Evolutionary conservation across 2,329 filamentous ascomycete genomes (phyloP).

Genomic region (Colletotrichum coccodes): DNA sequence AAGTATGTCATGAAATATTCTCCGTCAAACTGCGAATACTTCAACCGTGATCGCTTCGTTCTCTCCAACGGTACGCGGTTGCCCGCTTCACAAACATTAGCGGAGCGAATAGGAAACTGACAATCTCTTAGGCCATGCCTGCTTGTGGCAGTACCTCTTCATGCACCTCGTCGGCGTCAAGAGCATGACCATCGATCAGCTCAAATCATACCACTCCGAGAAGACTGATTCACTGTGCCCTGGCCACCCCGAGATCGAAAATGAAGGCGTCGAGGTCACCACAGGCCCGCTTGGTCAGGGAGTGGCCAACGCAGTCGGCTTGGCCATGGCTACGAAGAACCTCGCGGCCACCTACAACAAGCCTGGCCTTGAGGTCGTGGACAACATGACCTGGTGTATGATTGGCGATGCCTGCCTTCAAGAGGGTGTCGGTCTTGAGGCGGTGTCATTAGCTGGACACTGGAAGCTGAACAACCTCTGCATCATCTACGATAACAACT

Average conservation of each 20-base stretch:
- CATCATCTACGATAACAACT: conserved; percentile 70
- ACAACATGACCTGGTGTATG: conserved; percentile 65
- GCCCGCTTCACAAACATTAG: not conserved
- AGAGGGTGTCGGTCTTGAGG: conserved; percentile 66
- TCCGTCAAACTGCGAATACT: conserved; percentile 61
- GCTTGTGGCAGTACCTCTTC: conserved; percentile 63
- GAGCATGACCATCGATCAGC: conserved; percentile 63
- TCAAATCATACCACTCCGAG: conserved; percentile 61
- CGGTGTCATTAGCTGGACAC: conserved; percentile 65
- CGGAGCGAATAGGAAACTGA: not conserved
- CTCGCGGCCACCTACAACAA: conserved; percentile 63
- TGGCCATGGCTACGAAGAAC: conserved; percentile 67
- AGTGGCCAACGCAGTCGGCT: conserved; percentile 66
- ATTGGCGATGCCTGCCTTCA: conserved; percentile 67
- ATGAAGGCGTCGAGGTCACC: conserved; percentile 66
- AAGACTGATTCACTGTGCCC: conserved; percentile 59
- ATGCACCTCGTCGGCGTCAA: conserved; percentile 63
- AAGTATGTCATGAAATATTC: conserved; percentile 71
- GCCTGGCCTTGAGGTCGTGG: conserved; percentile 56
- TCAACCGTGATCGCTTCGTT: conserved; percentile 71
- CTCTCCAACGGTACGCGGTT: conserved; percentile 60
- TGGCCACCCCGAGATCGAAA: conserved; percentile 66
- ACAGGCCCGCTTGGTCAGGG: conserved; percentile 69
- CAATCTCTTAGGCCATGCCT: conserved; percentile 52
- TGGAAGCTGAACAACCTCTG: conserved; percentile 64